phyloP scores from a whole-genome alignment of 2,329 filamentous ascomycete genomes.

The Aspergillus sp. region DNA sequence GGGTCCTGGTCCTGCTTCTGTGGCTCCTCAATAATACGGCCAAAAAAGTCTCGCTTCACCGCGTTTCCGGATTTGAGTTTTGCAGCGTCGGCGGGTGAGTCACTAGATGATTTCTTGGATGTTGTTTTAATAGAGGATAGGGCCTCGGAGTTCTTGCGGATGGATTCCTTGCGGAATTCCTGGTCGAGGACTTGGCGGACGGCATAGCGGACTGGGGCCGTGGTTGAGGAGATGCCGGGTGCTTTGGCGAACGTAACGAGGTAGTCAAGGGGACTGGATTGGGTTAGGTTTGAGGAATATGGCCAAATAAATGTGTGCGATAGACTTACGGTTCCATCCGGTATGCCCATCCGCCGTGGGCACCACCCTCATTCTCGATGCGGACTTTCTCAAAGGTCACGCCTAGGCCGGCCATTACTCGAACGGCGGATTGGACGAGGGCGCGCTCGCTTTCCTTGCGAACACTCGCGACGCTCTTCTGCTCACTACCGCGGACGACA shows the following conservation, averaged over 20 bases:
- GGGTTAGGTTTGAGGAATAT: not conserved
- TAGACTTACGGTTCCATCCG: conserved; percentile 85
- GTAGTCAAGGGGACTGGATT: conserved; percentile 65
- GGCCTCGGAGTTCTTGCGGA: conserved; percentile 64
- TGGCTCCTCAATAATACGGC: conserved; percentile 60
- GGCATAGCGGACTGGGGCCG: conserved; percentile 80
- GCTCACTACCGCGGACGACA: conserved; percentile 69
- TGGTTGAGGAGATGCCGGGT: conserved; percentile 45
- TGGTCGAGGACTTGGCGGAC: conserved; percentile 91
- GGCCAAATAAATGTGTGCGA: not conserved
- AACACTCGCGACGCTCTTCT: conserved; percentile 74
- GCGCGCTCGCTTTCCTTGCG: conserved; percentile 80
- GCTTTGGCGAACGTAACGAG: conserved; percentile 63
- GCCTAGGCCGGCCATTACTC: conserved; percentile 78
- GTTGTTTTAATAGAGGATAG: conserved; percentile 30
- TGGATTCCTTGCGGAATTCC: conserved; percentile 74
- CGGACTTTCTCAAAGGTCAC: conserved; percentile 77
- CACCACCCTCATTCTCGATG: conserved; percentile 67
- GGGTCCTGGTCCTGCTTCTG: conserved; percentile 32
- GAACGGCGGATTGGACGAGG: conserved; percentile 77
- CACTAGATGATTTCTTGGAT: conserved; percentile 18
- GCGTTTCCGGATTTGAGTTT: conserved; percentile 35
- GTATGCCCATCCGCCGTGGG: conserved; percentile 73
- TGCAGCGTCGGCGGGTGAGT: conserved; percentile 19
- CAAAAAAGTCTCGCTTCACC: conserved; percentile 82